These are phyloP conservation scores for Thinopyrum elongatum DNA, from an alignment of 176 grass and related monocot genomes.

Conservation along the genomic window DNA sequence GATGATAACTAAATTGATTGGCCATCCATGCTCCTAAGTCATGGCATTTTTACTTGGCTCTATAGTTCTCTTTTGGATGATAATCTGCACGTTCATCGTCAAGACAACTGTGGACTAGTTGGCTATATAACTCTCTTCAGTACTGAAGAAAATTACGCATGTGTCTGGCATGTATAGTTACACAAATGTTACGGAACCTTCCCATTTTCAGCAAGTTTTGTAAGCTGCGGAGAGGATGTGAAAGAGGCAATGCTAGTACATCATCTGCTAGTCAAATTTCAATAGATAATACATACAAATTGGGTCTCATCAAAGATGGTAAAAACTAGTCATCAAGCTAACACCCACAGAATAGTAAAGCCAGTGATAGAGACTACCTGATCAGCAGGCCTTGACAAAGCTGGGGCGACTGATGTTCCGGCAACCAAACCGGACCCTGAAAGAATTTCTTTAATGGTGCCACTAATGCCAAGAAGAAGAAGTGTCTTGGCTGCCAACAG, in stretches of 20 bases:
- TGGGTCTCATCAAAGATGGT: not conserved
- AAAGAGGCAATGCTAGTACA: not conserved
- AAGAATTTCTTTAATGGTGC: conserved; percentile 92
- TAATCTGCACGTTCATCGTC: not conserved
- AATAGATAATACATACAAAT: not conserved
- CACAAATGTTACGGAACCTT: conserved; percentile 24
- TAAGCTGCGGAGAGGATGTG: not conserved
- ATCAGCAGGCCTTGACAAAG: conserved; percentile 75
- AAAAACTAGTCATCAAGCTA: not conserved
- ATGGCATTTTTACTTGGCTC: not conserved
- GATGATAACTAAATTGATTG: not conserved
- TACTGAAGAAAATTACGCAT: not conserved
- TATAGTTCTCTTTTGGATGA: not conserved
- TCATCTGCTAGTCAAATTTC: not conserved
- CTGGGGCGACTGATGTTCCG: conserved; percentile 62
- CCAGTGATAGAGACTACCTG: conserved; percentile 43
- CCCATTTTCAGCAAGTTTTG: not conserved
- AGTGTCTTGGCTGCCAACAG: conserved; percentile 78
- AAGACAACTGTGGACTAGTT: not conserved
- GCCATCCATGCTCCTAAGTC: not conserved
- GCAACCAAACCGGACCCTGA: conserved; percentile 67
- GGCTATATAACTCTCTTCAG: not conserved
- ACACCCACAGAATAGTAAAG: not conserved
- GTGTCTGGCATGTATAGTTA: not conserved
- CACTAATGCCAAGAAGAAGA: conserved; percentile 78